Evolutionary conservation across 2,329 filamentous ascomycete genomes (phyloP), one percentile per base, ranked within the genome.

Genomic region (Ceratocystis huliohia): DNA sequence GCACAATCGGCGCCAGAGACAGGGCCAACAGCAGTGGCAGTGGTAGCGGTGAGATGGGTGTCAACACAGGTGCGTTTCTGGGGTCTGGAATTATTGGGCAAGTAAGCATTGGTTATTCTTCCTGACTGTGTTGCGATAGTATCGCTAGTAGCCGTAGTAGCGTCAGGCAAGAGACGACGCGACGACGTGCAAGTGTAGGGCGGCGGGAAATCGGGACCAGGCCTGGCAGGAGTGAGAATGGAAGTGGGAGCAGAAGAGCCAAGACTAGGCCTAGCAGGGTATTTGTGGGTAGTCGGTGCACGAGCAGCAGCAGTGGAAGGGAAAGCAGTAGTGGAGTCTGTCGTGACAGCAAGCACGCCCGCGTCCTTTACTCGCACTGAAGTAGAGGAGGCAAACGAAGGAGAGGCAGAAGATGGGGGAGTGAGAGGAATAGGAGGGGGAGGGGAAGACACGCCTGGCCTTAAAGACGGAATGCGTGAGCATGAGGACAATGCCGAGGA

Each of bases 151-250:
- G 37, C 37, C 37, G 37, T 41, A 41, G 37, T 41, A 15, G 50
- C 33, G 53, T 30, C 33, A 30, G 28, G 53, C 8, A 53, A 46
- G 64, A 65, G 17, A 25, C 37, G 64, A 65, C 64, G 64, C 64
- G 64, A 64, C 63, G 53, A 65, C 53, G 41, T 56, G 63, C 22
- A 63, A 22, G 61, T 56, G 50, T 41, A 63, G 33, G 61, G 61
- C 61, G 53, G 33, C 53, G 53, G 53, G 13, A 63, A 59, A 33
- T 45, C 41, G 61, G 44, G 44, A 50, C 22, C 45, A 46, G 61
- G 15, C 22, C 17, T 48, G 5, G 59, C n/a, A 20, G 59, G 4
- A 44, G 20, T 20, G 15, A 37, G 30, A 57, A 41, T 8, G 13
- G 46, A 30, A 65, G 64, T 45, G 48, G 63, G 46, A 65, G n/a